Conservation (phyloP, 2,329 filamentous ascomycete species). For the Penicillium sp. region DNA sequence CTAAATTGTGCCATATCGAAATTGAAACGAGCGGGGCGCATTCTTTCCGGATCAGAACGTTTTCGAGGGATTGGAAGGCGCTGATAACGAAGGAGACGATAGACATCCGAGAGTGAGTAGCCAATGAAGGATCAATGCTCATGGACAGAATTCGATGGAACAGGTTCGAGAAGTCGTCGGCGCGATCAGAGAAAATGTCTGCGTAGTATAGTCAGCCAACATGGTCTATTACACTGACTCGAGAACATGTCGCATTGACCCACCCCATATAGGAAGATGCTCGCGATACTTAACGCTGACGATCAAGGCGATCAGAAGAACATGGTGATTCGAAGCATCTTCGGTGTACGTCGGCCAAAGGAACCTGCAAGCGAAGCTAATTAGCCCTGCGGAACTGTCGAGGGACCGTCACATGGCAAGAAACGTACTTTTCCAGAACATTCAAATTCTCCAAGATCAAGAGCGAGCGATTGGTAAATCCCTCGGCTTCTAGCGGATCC, state of each 20-base stretch:
- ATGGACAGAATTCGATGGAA: slow-evolving; percentile 90
- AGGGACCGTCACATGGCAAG: not conserved
- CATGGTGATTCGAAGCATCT: slow-evolving; percentile 86
- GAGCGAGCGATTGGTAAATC: slow-evolving; percentile 75
- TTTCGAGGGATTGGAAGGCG: slow-evolving; percentile 93
- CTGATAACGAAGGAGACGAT: slow-evolving; percentile 88
- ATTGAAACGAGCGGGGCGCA: slow-evolving; percentile 95
- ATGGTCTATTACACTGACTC: not conserved
- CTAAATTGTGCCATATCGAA: slow-evolving; percentile 91
- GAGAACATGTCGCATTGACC: slow-evolving; percentile 31
- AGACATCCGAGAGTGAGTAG: slow-evolving; percentile 70
- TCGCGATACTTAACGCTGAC: slow-evolving; percentile 87
- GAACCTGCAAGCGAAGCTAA: slow-evolving; percentile 62
- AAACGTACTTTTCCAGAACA: slow-evolving; percentile 73
- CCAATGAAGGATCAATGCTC: slow-evolving; percentile 71
- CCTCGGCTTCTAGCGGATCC: slow-evolving; percentile 80
- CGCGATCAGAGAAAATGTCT: slow-evolving; percentile 75
- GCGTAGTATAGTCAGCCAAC: slow-evolving; percentile 34
- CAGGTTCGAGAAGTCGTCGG: slow-evolving; percentile 81
- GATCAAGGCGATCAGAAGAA: slow-evolving; percentile 82
- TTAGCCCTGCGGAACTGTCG: slow-evolving; percentile 21
- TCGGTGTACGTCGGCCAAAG: slow-evolving; percentile 93
- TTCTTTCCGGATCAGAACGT: slow-evolving; percentile 85
- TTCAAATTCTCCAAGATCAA: slow-evolving; percentile 87
- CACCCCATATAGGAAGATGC: slow-evolving; percentile 83